A percentile compares a stretch with the other conserved stretches of the same genome.
phyloP scores from a whole-genome alignment of 2,329 filamentous ascomycete species.

The Colletotrichum tropicale region DNA sequence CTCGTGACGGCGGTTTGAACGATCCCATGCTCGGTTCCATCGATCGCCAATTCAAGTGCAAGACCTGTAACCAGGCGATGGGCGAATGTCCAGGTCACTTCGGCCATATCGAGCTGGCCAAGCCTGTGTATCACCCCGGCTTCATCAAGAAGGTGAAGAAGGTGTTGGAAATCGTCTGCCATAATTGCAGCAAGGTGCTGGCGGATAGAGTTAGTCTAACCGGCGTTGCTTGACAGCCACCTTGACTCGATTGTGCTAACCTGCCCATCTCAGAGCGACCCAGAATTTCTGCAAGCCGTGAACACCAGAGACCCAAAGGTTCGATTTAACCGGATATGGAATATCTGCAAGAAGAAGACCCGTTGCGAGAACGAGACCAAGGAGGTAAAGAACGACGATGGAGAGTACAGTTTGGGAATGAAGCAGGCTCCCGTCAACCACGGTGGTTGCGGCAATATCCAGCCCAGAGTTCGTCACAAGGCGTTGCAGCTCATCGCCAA shows the following conservation, averaged over 20 bases:
- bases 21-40: slow-evolving; percentile 96
- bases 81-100: slow-evolving; percentile 97
- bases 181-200: slow-evolving; percentile 97
- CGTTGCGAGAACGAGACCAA: slow-evolving; percentile 82
- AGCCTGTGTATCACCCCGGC: slow-evolving; percentile 92
- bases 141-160: slow-evolving; percentile 99
- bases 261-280: slow-evolving; percentile 71
- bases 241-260: slow-evolving; percentile 65
- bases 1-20: slow-evolving; percentile 90
- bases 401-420: slow-evolving; percentile 63
- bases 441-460: slow-evolving; percentile 90
- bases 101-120: slow-evolving; percentile 96
- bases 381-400: slow-evolving; percentile 69
- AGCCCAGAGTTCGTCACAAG: slow-evolving; percentile 87
- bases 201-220: slow-evolving; percentile 92
- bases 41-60: slow-evolving; percentile 93
- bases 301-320: slow-evolving; percentile 89
- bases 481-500: slow-evolving; percentile 82
- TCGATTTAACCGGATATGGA: slow-evolving; percentile 92
- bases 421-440: slow-evolving; percentile 70
- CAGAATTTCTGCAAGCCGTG: slow-evolving; percentile 82
- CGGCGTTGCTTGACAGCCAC: slow-evolving; percentile 59
- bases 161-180: slow-evolving; percentile 97
- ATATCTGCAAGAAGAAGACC: slow-evolving; percentile 86
- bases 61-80: slow-evolving; percentile 95